Percentiles rank a stretch among this genome's conserved stretches.
Conservation (phyloP, 371 early-diverging fungal species). For the Mucor piriformis region DNA sequence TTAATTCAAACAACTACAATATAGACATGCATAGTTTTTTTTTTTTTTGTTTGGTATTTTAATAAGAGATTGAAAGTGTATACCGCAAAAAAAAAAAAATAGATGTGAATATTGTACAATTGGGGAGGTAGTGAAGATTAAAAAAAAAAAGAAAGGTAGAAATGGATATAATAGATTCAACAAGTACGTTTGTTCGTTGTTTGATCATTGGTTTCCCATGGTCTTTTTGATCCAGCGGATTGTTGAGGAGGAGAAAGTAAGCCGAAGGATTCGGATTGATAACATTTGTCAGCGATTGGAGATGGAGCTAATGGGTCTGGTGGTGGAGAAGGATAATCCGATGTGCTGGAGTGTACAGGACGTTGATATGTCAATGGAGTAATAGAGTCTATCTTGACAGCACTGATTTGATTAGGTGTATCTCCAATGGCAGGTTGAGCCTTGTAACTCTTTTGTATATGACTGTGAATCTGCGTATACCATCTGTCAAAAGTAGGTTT, state of each 20-base stretch:
- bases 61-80: too few species aligned
- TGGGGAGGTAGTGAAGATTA: too few species aligned
- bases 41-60: too few species aligned
- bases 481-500: conserved; percentile 68
- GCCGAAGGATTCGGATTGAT: background rate
- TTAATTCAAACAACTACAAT: too few species aligned
- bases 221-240: background rate
- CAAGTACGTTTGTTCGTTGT: background rate
- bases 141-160: background rate
- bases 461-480: conserved; percentile 63
- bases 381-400: too few species aligned
- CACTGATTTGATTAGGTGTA: background rate
- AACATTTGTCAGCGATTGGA: background rate
- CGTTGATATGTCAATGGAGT: too few species aligned
- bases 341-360: background rate
- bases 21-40: too few species aligned
- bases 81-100: too few species aligned
- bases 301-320: conserved; percentile 11
- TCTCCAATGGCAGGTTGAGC: background rate
- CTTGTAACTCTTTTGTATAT: conserved; percentile 22
- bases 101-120: too few species aligned
- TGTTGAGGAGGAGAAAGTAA: background rate
- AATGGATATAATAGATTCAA: background rate
- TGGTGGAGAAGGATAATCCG: conserved; percentile 22
- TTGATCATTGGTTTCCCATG: background rate